Base-by-base conservation (phyloP, 2,329 filamentous ascomycete genomes). In the Stemphylium vesicarium region DNA sequence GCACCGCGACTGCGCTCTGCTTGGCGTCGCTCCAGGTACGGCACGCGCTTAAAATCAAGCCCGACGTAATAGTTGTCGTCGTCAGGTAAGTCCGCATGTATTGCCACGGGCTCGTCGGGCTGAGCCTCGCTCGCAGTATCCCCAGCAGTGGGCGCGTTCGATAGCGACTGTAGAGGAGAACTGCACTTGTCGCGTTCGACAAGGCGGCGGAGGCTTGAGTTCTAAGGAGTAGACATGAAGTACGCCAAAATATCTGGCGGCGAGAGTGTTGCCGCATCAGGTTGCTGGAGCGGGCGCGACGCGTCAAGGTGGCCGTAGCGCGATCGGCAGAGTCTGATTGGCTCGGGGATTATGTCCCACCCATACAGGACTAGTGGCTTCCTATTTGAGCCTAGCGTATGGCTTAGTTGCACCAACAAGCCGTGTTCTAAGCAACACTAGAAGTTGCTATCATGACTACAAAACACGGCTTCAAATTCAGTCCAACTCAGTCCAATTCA, bases 31-130 rank as follows among this genome's bases (percentile, higher is more conserved):
- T 56, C n/a, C n/a, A n/a, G n/a, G n/a, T n/a, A n/a, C n/a, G n/a
- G n/a, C n/a, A n/a, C n/a, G n/a, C n/a, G n/a, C 46, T 56, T 39
- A 33, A 47, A 50, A 46, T 50, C 46, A 46, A 56, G 41, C 47
- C 42, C 35, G 20, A 22, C 20, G 20, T 22, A 22, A 22, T 4
- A 22, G 20, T 22, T 22, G 20, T 22, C 20, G 20, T 22, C 20
- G 20, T 22, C 4, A 22, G 20, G 20, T 22, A 22, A 22, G 20
- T 22, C 20, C 20, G 20, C 20, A 22, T 22, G 20, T 22, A 22
- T 22, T 22, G 20, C 20, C 20, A 22, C 20, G 20, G 20, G 20
- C 20, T 22, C 20, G 20, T 22, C 20, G 20, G 20, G 20, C 20
- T 22, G 20, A 22, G 20, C 20, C 20, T 22, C 20, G 20, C 20